phyloP scores from a whole-genome alignment of 495 filamentous ascomycete species.

The Aspergillus campestris region DNA sequence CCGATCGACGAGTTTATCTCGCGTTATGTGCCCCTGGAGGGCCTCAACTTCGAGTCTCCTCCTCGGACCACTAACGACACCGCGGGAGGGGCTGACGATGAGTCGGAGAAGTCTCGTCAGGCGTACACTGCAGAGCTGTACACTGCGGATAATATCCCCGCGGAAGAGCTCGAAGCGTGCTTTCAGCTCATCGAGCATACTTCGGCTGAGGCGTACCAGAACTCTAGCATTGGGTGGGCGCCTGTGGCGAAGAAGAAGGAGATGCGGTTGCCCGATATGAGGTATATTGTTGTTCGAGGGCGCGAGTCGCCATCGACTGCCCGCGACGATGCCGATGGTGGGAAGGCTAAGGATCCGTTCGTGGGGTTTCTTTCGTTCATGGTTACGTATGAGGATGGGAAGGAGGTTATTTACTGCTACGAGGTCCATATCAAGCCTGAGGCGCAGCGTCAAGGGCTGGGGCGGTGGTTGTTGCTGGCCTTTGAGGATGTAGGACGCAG shows the following conservation, averaged over 20 bases:
- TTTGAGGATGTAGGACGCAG: conserved; percentile 36
- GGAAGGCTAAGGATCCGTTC: conserved; percentile 14
- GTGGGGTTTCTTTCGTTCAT: conserved; percentile 73
- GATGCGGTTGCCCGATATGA: conserved; percentile 65
- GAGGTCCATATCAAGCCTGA: conserved; percentile 65
- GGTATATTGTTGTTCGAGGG: conserved; percentile 54
- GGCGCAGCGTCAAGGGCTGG: conserved; percentile 42
- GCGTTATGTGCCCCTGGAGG: conserved; percentile 17
- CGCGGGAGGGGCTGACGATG: not conserved
- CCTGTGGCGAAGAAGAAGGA: conserved; percentile 59
- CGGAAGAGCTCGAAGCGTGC: conserved; percentile 53
- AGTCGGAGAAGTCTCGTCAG: not conserved
- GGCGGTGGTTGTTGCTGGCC: conserved; percentile 28
- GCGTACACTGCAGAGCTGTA: conserved; percentile 27
- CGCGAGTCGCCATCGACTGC: conserved; percentile 2
- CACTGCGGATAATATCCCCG: conserved; percentile 36
- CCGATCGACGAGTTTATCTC: conserved; percentile 25
- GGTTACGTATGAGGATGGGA: conserved; percentile 70
- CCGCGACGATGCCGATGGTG: not conserved
- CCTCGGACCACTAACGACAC: not conserved
- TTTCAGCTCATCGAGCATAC: conserved; percentile 65
- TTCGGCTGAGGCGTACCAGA: conserved; percentile 55
- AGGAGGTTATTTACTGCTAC: conserved; percentile 76
- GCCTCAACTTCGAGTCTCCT: conserved; percentile 2
- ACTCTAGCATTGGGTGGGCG: conserved; percentile 61